Conservation (phyloP, 257 asterid genomes). For the Anisodus acutangulus region DNA sequence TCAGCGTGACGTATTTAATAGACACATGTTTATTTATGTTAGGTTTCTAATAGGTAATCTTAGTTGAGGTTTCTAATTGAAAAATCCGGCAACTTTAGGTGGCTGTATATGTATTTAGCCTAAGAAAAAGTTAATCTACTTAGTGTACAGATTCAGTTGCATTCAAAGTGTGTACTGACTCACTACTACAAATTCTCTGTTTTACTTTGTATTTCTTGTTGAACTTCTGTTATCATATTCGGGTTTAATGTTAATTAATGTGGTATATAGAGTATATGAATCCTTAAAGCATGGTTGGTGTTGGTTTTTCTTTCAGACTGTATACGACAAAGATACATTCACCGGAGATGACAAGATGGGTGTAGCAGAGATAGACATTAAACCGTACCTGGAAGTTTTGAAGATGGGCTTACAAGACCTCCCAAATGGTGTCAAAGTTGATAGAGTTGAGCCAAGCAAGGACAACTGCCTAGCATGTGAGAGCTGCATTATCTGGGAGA, state of each 20-base stretch:
- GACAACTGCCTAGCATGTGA: constrained; percentile 61
- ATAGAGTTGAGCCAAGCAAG: constrained; percentile 57
- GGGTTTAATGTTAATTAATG: background rate
- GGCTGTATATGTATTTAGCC: background rate
- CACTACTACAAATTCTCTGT: background rate
- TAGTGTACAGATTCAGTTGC: background rate
- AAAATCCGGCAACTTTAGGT: background rate
- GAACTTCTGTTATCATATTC: background rate
- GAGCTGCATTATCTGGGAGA: constrained; percentile 68
- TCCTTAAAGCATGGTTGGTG: background rate
- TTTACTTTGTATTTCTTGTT: background rate
- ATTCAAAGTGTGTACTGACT: background rate
- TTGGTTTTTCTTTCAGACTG: constrained; percentile 43
- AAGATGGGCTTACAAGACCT: constrained; percentile 57
- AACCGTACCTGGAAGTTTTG: constrained; percentile 50
- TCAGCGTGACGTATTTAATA: background rate
- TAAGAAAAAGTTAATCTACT: background rate
- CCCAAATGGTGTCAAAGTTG: constrained; percentile 66
- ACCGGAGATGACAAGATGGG: constrained; percentile 83
- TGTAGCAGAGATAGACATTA: constrained; percentile 57
- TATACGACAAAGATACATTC: constrained; percentile 82
- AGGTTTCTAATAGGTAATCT: background rate
- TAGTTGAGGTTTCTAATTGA: background rate
- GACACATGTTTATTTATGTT: background rate
- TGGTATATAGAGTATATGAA: too few relatives aligned